Base-by-base conservation (phyloP, 169 alveolate species). In the Babesia divergens region DNA sequence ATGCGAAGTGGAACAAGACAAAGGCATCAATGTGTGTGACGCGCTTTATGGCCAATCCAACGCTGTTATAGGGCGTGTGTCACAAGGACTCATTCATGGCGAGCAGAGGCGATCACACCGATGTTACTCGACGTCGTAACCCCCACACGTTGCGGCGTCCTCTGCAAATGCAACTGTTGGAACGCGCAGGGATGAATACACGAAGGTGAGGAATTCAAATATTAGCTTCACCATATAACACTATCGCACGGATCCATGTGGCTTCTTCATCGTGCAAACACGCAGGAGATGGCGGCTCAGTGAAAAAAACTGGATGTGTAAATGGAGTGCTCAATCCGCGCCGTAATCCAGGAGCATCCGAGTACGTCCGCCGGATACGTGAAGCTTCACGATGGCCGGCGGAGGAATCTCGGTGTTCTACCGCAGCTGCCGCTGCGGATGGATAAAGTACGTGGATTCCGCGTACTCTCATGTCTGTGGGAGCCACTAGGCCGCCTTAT, bases 321-420 rank as follows among this genome's bases (percentile, higher is more conserved):
- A 18, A 62, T 62, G 72, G 72, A 62, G 72, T 62, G 72, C 40
- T 32, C 50, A 24, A 24, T 62, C 24, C 59, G 47, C 26, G 72
- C 72, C 26, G 72, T 62, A 13, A 34, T 62, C 2, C 60, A 62
- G 53, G 72, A 62, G 62, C 62, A 43, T n/a, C 28, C 44, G 32
- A 47, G 37, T 6, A 34, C 46, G n/a, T 32, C 56, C 24, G 47
- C 47, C 14, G 59, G 14, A 9, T 62, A 6, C 49, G 49, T 62
- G 49, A 29, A 35, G 47, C 59, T 62, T n/a, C 59, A 62, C 60
- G 72, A 62, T 62, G 72, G 60, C 52, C 42, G 72, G 47, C 22
- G 49, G 72, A 20, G 72, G 42, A 43, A 47, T 2, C 72, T 62
- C 31, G 72, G 60, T 5, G 32, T 62, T 44, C 72, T 60, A 16